Evolutionary conservation across 768 basidiomycete species (phyloP).

Genomic region (Myochromella boudieri): DNA sequence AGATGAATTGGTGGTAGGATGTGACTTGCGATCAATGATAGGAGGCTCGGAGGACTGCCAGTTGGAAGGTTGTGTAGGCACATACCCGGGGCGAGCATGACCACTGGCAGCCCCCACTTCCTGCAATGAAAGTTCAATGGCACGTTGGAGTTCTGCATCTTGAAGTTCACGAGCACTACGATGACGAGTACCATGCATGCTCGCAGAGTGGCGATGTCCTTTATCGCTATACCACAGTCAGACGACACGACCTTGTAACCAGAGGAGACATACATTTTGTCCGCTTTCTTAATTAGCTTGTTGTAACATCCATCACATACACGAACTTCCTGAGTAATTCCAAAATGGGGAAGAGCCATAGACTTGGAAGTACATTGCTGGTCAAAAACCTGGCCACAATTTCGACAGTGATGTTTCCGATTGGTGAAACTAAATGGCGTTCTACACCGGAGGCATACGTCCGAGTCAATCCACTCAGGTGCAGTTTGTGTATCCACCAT

Average conservation of each 20-base stretch:
- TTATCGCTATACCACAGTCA: constrained; percentile 34
- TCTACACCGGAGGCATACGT: constrained; percentile 91
- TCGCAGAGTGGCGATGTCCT: constrained; percentile 53
- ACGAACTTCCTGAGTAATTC: constrained; percentile 88
- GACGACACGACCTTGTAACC: not conserved
- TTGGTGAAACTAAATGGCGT: constrained; percentile 92
- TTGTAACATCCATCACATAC: constrained; percentile 89
- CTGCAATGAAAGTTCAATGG: constrained; percentile 87
- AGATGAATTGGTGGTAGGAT: constrained; percentile 29
- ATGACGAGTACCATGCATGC: constrained; percentile 53
- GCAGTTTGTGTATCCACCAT: constrained; percentile 92
- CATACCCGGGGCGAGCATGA: constrained; percentile 61
- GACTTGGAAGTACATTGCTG: constrained; percentile 87
- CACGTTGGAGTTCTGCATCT: constrained; percentile 90
- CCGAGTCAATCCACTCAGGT: constrained; percentile 97
- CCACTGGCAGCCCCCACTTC: constrained; percentile 60
- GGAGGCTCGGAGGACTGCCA: constrained; percentile 75
- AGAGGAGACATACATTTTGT: constrained; percentile 45
- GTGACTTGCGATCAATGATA: constrained; percentile 55
- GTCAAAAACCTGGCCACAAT: constrained; percentile 97
- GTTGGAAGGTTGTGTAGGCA: constrained; percentile 59
- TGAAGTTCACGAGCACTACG: constrained; percentile 59
- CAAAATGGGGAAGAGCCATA: constrained; percentile 87
- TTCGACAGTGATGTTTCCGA: constrained; percentile 96
- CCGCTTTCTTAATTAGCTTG: constrained; percentile 71